phyloP scores from a whole-genome alignment of 225 moss, liverwort and hornwort species.

The Straminergon stramineum region DNA sequence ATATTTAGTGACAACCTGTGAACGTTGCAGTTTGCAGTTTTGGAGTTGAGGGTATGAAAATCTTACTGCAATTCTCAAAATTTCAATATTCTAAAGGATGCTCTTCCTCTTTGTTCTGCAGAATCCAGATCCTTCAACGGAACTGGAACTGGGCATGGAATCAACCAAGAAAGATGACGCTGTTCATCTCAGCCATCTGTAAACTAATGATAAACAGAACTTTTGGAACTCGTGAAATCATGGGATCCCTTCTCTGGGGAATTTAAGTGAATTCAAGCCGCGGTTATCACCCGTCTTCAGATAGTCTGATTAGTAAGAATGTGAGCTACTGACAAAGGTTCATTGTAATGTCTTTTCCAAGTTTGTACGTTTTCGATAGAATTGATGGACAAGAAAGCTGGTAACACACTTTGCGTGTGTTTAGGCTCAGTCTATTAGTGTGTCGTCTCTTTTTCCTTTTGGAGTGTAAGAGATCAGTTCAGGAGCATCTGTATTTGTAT shows the following conservation, averaged over 20 bases:
- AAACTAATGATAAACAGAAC: background rate
- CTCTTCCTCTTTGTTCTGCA: conserved; percentile 1
- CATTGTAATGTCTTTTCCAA: background rate
- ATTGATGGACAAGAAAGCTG: background rate
- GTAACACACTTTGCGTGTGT: background rate
- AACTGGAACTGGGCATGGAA: background rate
- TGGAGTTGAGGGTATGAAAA: background rate
- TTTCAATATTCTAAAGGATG: background rate
- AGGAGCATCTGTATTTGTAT: background rate
- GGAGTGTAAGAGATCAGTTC: background rate
- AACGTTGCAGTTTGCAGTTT: background rate
- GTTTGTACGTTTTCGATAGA: background rate
- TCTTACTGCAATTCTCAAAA: background rate
- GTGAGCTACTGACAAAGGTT: background rate
- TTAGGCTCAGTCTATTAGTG: background rate
- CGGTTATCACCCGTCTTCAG: background rate
- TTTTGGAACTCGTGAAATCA: background rate
- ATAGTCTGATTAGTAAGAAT: background rate
- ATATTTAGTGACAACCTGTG: background rate
- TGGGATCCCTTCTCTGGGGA: background rate
- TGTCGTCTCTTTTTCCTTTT: background rate
- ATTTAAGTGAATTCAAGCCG: background rate
- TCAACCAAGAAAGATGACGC: conserved; percentile 2
- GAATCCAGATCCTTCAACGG: conserved; percentile 10
- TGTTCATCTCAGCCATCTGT: background rate